A percentile compares a stretch with the other conserved stretches of the same genome.
These are phyloP conservation scores for Pleurotus citrinopileatus DNA, from an alignment of 768 basidiomycete species.

Conservation along the genomic window DNA sequence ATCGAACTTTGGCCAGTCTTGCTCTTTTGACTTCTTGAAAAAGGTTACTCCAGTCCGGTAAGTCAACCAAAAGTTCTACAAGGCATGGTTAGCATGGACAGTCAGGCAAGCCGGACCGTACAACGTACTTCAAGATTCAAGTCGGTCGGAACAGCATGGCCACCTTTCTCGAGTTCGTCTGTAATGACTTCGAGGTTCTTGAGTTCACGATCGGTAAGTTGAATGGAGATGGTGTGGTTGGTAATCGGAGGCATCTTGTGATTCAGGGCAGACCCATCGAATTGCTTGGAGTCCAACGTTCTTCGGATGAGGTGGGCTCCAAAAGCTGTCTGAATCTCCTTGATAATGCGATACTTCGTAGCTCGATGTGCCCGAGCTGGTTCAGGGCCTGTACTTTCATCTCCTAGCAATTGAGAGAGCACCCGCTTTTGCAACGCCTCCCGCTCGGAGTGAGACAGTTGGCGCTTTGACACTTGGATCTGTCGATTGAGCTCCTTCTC, in stretches of 20 bases:
- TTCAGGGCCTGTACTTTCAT: not conserved
- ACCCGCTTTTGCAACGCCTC: not conserved
- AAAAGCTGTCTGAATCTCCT: not conserved
- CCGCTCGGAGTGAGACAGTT: not conserved
- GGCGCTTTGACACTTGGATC: not conserved
- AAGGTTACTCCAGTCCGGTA: not conserved
- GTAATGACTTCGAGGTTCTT: not conserved
- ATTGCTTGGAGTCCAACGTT: not conserved
- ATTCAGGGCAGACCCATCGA: conserved; percentile 6
- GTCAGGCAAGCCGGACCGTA: not conserved
- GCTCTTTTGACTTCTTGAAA: not conserved
- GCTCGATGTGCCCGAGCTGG: not conserved
- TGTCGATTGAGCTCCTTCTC: not conserved
- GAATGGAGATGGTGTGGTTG: not conserved
- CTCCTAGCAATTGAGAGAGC: not conserved
- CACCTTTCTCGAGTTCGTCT: not conserved
- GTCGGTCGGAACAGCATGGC: not conserved
- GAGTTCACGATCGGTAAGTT: not conserved
- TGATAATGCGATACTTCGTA: not conserved
- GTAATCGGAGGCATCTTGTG: not conserved
- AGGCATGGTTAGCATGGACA: not conserved
- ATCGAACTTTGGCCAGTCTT: not conserved
- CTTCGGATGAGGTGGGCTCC: not conserved
- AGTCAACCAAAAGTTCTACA: not conserved
- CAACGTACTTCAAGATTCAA: not conserved